Conservation (phyloP, 441 rosid species). For the Biscutella laevigata region DNA sequence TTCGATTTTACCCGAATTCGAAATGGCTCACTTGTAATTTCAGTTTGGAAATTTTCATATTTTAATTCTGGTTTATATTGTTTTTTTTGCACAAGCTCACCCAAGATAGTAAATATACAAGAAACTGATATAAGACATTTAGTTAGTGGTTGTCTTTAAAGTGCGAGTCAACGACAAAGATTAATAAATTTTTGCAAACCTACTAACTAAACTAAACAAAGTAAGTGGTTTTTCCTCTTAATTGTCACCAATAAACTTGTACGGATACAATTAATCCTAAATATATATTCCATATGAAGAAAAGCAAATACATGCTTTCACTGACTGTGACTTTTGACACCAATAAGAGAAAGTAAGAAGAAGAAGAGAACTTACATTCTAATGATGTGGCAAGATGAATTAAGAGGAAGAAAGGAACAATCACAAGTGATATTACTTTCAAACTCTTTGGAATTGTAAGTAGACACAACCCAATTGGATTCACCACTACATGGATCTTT, state of each 20-base stretch:
- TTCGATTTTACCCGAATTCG: too few relatives aligned
- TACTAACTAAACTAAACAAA: neutral
- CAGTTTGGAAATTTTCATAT: too few relatives aligned
- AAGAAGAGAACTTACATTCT: conserved; percentile 36
- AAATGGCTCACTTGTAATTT: too few relatives aligned
- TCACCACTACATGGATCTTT: conserved; percentile 70
- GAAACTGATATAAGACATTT: too few relatives aligned
- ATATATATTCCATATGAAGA: too few relatives aligned
- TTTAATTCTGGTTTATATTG: too few relatives aligned
- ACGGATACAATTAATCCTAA: too few relatives aligned
- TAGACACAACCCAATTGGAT: conserved; percentile 39
- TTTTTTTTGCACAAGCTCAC: too few relatives aligned
- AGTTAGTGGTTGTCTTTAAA: conserved; percentile 20
- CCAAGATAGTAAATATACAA: too few relatives aligned
- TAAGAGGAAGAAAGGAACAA: conserved; percentile 41
- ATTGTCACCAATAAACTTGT: conserved; percentile 1
- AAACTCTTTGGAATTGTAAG: conserved; percentile 30
- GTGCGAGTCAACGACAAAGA: conserved; percentile 4
- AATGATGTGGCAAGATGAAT: conserved; percentile 55
- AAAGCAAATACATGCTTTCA: too few relatives aligned
- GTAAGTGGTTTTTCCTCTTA: neutral
- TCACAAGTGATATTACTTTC: conserved; percentile 53
- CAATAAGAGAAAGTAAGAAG: neutral
- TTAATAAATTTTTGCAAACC: neutral
- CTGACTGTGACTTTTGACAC: conserved; percentile 8